These are phyloP conservation scores for Pugionium cornutum DNA, from an alignment of 345 rosid genomes.

Conservation along the genomic window DNA sequence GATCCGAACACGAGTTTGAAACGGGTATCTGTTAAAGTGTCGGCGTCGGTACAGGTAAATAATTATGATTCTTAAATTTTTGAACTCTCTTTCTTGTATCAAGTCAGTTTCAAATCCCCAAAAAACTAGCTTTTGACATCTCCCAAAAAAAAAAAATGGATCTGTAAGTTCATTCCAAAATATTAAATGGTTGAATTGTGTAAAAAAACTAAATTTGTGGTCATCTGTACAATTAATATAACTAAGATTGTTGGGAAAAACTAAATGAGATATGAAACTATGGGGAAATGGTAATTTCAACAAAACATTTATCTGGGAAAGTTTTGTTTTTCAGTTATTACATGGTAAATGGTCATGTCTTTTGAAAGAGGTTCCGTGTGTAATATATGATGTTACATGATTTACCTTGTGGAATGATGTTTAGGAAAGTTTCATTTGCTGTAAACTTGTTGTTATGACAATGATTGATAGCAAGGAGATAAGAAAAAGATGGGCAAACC, in stretches of 20 bases:
- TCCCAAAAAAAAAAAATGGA: neutral
- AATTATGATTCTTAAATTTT: neutral
- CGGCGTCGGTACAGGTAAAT: slow-evolving; percentile 51
- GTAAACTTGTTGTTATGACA: slow-evolving; percentile 2
- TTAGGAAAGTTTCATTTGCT: slow-evolving; percentile 19
- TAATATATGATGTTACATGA: slow-evolving; percentile 9
- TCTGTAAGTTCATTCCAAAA: neutral
- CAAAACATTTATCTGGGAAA: neutral
- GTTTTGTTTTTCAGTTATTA: too few relatives aligned
- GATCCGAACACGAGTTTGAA: slow-evolving; percentile 18
- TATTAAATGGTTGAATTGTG: neutral
- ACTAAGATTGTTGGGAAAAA: too few relatives aligned
- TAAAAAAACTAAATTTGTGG: neutral
- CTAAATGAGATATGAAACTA: too few relatives aligned
- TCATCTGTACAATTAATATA: neutral
- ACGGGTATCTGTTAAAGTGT: slow-evolving; percentile 39
- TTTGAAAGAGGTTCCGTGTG: neutral
- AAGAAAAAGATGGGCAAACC: slow-evolving; percentile 48
- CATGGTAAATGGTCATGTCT: neutral
- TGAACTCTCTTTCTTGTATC: slow-evolving; percentile 15
- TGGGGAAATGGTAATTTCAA: neutral
- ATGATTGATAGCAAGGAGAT: slow-evolving; percentile 43
- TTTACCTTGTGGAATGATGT: neutral
- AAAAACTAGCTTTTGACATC: slow-evolving; percentile 1
- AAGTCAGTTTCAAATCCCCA: slow-evolving; percentile 22